Evolutionary conservation across 2,329 filamentous ascomycete species (phyloP).

Genomic region (Exophiala mesophila): DNA sequence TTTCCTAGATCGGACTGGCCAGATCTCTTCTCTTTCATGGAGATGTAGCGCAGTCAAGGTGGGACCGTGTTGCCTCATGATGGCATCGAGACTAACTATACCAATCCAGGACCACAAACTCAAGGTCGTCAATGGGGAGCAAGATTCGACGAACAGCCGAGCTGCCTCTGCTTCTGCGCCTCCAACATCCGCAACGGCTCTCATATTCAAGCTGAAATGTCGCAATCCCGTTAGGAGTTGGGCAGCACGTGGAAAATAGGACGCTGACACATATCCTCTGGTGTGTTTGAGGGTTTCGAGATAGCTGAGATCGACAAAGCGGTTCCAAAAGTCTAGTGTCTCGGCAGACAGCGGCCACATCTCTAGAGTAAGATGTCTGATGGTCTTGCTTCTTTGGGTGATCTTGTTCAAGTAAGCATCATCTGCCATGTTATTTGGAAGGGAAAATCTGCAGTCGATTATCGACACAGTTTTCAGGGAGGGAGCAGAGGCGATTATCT

Average conservation of each 20-base stretch:
- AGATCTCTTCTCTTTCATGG: constrained; percentile 17
- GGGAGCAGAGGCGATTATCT: constrained; percentile 11
- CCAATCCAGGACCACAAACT: constrained; percentile 25
- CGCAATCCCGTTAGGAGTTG: constrained; percentile 13
- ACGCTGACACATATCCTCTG: constrained; percentile 9
- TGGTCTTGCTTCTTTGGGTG: constrained; percentile 6
- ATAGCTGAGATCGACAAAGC: constrained; percentile 9
- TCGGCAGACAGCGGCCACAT: constrained; percentile 14
- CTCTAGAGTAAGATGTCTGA: constrained; percentile 18
- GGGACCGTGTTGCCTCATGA: constrained; percentile 17
- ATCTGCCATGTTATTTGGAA: background rate
- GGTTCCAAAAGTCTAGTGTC: constrained; percentile 14
- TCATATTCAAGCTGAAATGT: constrained; percentile 19
- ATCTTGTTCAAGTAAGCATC: background rate
- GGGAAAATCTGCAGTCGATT: too few species aligned
- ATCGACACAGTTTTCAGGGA: constrained; percentile 14
- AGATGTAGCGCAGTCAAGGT: constrained; percentile 17
- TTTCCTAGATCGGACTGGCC: background rate
- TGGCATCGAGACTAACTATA: constrained; percentile 10
- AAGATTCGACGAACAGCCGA: constrained; percentile 15
- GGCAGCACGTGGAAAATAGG: constrained; percentile 15
- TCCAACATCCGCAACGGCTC: background rate
- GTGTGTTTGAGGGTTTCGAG: constrained; percentile 19
- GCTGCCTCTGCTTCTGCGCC: constrained; percentile 4
- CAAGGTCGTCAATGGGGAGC: constrained; percentile 12